Percentiles rank a stretch among this genome's conserved stretches.
phyloP scores from a whole-genome alignment of 106 monocot species.

The Apostasia shenzhenica region DNA sequence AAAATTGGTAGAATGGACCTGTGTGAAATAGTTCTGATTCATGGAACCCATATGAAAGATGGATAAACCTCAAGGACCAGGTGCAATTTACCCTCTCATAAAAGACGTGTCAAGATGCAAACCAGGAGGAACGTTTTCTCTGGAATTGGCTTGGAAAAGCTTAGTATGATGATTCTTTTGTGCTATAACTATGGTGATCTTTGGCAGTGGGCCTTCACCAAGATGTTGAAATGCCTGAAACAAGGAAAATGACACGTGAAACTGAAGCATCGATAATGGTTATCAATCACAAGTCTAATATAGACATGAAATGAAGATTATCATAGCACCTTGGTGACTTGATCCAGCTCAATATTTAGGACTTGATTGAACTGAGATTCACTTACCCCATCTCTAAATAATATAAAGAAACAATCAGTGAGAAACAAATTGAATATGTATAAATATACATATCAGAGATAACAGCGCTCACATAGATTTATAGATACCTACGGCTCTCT shows the following conservation, averaged over 20 bases:
- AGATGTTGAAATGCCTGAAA: constrained; percentile 53
- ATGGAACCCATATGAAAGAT: too few relatives aligned
- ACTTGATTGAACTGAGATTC: constrained; percentile 75
- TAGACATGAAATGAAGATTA: neutral
- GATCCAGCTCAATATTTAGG: constrained; percentile 58
- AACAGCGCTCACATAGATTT: too few relatives aligned
- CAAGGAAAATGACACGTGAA: neutral
- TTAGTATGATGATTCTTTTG: constrained; percentile 82
- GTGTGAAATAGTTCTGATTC: too few relatives aligned
- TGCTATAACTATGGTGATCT: constrained; percentile 56
- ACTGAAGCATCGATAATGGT: neutral
- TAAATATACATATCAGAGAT: neutral
- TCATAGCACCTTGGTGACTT: constrained; percentile 51
- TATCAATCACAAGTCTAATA: neutral
- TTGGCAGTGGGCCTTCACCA: constrained; percentile 46
- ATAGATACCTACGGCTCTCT: too few relatives aligned
- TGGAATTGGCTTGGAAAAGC: constrained; percentile 38
- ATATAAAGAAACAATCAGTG: neutral
- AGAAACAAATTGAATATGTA: neutral
- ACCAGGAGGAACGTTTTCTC: constrained; percentile 83
- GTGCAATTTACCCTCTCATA: too few relatives aligned
- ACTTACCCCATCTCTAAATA: constrained; percentile 65
- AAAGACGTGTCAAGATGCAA: neutral
- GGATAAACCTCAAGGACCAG: too few relatives aligned
- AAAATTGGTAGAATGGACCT: too few relatives aligned